Conservation (phyloP, 2,329 filamentous ascomycete species). For the Ophiostoma quercus region DNA sequence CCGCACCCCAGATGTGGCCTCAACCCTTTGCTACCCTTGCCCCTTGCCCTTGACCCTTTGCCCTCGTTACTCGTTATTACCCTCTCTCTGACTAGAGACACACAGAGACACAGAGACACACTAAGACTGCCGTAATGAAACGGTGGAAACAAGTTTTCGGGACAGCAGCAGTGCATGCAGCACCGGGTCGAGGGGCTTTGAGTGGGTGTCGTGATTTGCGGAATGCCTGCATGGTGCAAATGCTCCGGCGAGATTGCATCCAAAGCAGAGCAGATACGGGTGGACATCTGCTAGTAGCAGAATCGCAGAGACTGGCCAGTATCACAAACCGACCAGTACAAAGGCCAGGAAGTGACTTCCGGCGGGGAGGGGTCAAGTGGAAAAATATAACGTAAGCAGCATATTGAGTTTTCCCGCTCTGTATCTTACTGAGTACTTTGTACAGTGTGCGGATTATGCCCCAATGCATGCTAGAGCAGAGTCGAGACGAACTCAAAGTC, state of each 20-base stretch:
- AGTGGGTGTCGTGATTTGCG: not conserved
- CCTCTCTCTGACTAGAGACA: too few relatives aligned
- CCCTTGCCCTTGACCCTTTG: not conserved
- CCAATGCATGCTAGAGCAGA: too few relatives aligned
- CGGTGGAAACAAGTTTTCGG: constrained; percentile 4
- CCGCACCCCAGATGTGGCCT: not conserved
- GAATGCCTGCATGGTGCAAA: constrained; percentile 5
- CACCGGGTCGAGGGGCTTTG: not conserved
- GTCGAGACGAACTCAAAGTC: too few relatives aligned
- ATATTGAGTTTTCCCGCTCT: too few relatives aligned
- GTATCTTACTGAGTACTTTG: too few relatives aligned
- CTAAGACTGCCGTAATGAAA: not conserved
- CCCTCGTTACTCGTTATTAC: too few relatives aligned
- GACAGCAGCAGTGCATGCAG: not conserved
- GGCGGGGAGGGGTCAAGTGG: not conserved
- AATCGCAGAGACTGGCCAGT: too few relatives aligned
- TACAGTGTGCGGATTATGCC: too few relatives aligned
- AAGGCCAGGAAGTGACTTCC: not conserved
- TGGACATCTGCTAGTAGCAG: too few relatives aligned
- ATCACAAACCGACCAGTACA: not conserved
- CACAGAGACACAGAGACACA: too few relatives aligned
- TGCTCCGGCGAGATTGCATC: not conserved
- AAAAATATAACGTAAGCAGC: not conserved
- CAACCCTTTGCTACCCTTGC: not conserved
- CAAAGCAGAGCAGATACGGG: not conserved